Percentiles rank a stretch among this genome's conserved stretches.
These are phyloP conservation scores for Amanita jacksonii DNA, from an alignment of 768 basidiomycete species.

Conservation along the genomic window DNA sequence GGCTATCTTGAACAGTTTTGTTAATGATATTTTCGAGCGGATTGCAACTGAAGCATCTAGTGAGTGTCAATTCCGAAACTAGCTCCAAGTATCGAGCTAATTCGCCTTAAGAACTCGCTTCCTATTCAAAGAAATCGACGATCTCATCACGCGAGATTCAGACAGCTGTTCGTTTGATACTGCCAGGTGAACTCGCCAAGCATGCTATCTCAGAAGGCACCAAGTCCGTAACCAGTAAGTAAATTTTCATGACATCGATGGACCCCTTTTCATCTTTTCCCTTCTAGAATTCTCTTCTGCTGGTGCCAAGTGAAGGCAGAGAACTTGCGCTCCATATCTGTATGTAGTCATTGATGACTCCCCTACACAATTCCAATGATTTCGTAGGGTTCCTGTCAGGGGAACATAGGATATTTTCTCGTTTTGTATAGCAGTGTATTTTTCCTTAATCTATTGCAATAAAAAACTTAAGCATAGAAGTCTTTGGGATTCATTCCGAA, in stretches of 20 bases:
- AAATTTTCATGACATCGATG: not conserved
- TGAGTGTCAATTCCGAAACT: constrained; percentile 26
- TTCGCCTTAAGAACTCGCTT: constrained; percentile 67
- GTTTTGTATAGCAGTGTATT: constrained; percentile 10
- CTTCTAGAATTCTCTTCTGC: constrained; percentile 57
- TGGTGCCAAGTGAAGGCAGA: constrained; percentile 52
- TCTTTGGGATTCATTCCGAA: no score
- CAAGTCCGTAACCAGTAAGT: constrained; percentile 79
- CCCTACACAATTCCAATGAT: no score
- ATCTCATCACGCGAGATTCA: constrained; percentile 99
- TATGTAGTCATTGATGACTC: no score
- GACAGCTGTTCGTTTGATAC: constrained; percentile 92
- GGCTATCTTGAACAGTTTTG: constrained; percentile 94
- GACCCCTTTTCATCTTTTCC: constrained; percentile 5
- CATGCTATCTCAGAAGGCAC: constrained; percentile 93
- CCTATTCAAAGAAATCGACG: constrained; percentile 97
- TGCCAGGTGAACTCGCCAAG: constrained; percentile 93
- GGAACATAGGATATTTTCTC: not conserved
- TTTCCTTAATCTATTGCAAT: constrained; percentile 9
- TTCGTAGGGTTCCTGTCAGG: constrained; percentile 4
- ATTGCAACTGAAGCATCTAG: constrained; percentile 88
- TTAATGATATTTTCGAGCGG: constrained; percentile 94
- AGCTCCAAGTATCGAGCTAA: not conserved
- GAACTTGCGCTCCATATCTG: no score
- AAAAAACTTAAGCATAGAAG: constrained; percentile 4